Evolutionary conservation across 345 rosid genomes (phyloP).

Genomic region (Syzygium oleosum): DNA sequence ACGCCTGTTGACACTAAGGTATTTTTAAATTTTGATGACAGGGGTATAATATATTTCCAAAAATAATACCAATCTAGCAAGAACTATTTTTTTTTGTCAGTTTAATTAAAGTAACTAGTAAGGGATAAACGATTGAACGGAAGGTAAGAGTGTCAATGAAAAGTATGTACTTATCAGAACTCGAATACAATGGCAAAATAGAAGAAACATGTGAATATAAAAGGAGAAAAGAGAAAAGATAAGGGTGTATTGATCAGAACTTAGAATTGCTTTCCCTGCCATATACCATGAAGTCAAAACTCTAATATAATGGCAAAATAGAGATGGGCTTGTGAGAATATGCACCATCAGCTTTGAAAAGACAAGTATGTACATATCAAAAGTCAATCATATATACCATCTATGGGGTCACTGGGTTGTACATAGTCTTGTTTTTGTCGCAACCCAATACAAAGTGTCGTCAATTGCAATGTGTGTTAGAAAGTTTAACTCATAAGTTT

Average conservation of each 20-base stretch:
- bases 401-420: background rate
- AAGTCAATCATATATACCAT: background rate
- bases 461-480: background rate
- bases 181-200: background rate
- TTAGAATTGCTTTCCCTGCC: background rate
- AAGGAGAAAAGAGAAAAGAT: background rate
- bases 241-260: background rate
- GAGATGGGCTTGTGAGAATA: background rate
- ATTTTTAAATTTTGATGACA: background rate
- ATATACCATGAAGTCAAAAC: background rate
- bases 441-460: background rate
- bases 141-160: background rate
- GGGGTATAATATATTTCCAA: background rate
- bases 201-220: background rate
- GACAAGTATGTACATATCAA: background rate
- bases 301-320: background rate
- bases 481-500: too few relatives aligned
- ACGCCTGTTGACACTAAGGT: background rate
- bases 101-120: background rate
- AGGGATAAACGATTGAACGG: background rate
- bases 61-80: background rate
- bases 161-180: background rate
- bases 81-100: background rate
- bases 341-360: background rate
- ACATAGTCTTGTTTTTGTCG: background rate